Evolutionary conservation across 176 grass and related monocot genomes (phyloP), one percentile per base, ranked within the genome.

Genomic region (Stipa capillata): DNA sequence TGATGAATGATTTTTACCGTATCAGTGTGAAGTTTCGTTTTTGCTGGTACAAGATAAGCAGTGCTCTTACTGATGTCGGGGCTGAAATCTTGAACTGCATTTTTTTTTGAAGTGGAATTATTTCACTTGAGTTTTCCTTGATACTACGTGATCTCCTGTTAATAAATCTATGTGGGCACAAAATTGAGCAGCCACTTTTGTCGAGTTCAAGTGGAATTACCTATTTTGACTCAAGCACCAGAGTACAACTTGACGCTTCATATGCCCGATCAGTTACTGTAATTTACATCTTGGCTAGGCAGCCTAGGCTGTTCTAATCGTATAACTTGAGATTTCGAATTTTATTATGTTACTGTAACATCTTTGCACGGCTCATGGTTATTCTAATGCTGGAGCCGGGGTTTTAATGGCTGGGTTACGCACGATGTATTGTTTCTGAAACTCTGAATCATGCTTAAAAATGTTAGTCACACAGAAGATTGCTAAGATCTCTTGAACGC

Each of bases 1-100:
- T 97, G 89, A 84, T 44, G 85, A 85, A 85, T 47, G 20, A 57
- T 79, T 14, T 53, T 3, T 32, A 77, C 44, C 16, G 32, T 72
- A 39, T 79, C 76, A 65, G 33, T 63, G 55, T 16, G n/a, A 84
- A 65, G 44, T 84, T 77, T 61, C 6, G 20, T 33, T 84, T 87
- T 73, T 34, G 51, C 68, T 66, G 29, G 57, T 56, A 63, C 54
- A 77, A 78, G 72, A 80, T 48, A 81, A 82, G 55, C 50, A 39
- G 31, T 65, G 87, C 64, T 83, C 66, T 77, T 81, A 17, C 45
- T 37, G 55, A 77, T 77, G 82, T 77, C 31, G 24, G 69, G 33
- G 53, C 15, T 2, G 72, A 82, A 77, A 40, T 65, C 14, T 18
- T 40, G 47, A 82, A 85, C 70, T 31, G 37, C 64, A 57, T 69